Evolutionary conservation across 192 early-diverging fungal genomes (phyloP).

Genomic region (Anaeromyces robustus): DNA sequence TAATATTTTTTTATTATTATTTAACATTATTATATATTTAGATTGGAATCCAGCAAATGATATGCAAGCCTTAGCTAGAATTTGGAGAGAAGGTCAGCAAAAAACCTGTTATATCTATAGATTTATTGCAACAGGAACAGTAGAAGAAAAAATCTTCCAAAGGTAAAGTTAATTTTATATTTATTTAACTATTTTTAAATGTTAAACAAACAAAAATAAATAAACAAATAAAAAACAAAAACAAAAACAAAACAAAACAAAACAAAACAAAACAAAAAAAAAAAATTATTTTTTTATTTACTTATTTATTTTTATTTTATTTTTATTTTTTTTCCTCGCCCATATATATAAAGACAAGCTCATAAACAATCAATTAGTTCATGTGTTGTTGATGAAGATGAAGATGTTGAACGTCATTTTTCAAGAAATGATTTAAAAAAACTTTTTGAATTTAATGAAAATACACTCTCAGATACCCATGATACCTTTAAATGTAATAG

Average conservation of each 20-base stretch:
- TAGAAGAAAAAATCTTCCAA: constrained; percentile 99
- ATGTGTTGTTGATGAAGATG: constrained; percentile 89
- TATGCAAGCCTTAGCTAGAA: constrained; percentile 41
- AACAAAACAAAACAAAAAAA: too few species aligned
- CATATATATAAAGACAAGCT: constrained; percentile 36
- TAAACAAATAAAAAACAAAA: too few species aligned
- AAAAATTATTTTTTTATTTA: too few species aligned
- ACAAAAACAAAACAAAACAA: too few species aligned
- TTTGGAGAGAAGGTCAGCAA: constrained; percentile 40
- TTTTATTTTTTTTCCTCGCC: too few species aligned
- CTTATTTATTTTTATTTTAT: too few species aligned
- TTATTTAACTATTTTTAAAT: background rate
- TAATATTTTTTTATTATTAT: background rate
- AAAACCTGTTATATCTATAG: constrained; percentile 91
- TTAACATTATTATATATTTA: background rate
- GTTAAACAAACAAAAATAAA: too few species aligned
- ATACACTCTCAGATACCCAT: constrained; percentile 74
- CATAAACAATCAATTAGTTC: constrained; percentile 64
- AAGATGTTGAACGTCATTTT: constrained; percentile 87
- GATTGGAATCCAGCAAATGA: constrained; percentile 98
- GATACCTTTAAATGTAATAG: constrained; percentile 91
- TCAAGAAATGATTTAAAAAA: constrained; percentile 74
- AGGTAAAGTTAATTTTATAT: constrained; percentile 40
- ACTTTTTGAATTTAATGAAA: constrained; percentile 70
- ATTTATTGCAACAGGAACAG: constrained; percentile 90